Percentiles rank a stretch among this genome's conserved stretches.
Conservation (phyloP, 2,329 filamentous ascomycete genomes). For the Penicillium janthinellum region DNA sequence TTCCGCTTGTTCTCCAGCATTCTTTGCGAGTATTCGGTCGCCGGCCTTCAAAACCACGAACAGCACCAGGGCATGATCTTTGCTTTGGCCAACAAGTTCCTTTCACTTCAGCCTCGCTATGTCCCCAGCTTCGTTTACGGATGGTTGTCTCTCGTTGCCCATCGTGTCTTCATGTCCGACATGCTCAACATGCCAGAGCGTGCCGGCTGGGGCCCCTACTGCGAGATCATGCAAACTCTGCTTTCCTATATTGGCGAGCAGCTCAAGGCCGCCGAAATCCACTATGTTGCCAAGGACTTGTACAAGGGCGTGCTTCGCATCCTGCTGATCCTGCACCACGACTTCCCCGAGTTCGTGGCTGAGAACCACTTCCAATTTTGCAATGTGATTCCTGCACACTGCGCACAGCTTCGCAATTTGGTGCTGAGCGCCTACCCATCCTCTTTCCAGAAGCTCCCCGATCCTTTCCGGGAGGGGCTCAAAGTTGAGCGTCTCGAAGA, state of each 20-base stretch:
- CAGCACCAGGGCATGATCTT: slow-evolving; percentile 70
- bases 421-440: slow-evolving; percentile 79
- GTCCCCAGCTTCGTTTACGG: slow-evolving; percentile 82
- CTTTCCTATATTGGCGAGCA: slow-evolving; percentile 76
- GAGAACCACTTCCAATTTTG: slow-evolving; percentile 83
- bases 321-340: slow-evolving; percentile 83
- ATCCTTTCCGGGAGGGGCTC: slow-evolving; percentile 71
- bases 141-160: slow-evolving; percentile 81
- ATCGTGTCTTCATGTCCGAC: slow-evolving; percentile 79
- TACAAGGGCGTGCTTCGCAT: slow-evolving; percentile 84
- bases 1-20: slow-evolving; percentile 85
- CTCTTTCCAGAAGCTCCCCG: slow-evolving; percentile 69
- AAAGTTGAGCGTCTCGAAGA: slow-evolving; percentile 79
- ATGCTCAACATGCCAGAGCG: slow-evolving; percentile 70
- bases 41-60: slow-evolving; percentile 61
- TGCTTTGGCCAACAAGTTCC: slow-evolving; percentile 69
- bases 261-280: slow-evolving; percentile 71
- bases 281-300: slow-evolving; percentile 73
- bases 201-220: slow-evolving; percentile 74
- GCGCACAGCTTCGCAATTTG: slow-evolving; percentile 84
- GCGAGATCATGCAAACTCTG: slow-evolving; percentile 71
- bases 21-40: slow-evolving; percentile 70
- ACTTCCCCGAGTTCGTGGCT: slow-evolving; percentile 90
- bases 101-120: slow-evolving; percentile 72
- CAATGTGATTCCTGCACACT: slow-evolving; percentile 78